A percentile compares a stretch with the other conserved stretches of the same genome.
Evolutionary conservation across 1,284 basidiomycete species (phyloP).

Genomic region (Butyriboletus regius): DNA sequence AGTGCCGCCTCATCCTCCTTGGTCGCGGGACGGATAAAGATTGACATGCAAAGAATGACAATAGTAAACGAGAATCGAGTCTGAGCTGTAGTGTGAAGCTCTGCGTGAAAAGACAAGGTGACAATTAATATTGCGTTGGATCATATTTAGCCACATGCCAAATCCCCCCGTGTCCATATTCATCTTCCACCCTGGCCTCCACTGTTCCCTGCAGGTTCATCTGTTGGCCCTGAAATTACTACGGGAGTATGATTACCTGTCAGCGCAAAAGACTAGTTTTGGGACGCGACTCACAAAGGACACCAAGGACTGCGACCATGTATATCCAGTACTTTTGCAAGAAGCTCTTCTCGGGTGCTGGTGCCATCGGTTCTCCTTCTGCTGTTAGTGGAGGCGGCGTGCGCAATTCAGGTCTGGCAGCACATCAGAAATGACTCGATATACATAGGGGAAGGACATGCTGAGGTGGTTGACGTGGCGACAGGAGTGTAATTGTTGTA

Average conservation of each 20-base stretch:
- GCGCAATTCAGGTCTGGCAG: slow-evolving; percentile 54
- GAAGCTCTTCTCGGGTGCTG: slow-evolving; percentile 67
- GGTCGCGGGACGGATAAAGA: slow-evolving; percentile 51
- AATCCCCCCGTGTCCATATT: neutral
- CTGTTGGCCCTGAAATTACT: slow-evolving; percentile 31
- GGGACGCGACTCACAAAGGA: slow-evolving; percentile 44
- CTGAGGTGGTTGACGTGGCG: slow-evolving; percentile 50
- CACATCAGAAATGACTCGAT: slow-evolving; percentile 5
- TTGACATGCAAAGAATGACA: neutral
- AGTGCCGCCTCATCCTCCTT: slow-evolving; percentile 49
- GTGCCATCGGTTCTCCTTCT: slow-evolving; percentile 56
- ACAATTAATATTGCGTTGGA: too few relatives aligned
- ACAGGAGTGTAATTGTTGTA: slow-evolving; percentile 47
- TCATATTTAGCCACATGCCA: slow-evolving; percentile 16
- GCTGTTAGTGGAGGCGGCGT: slow-evolving; percentile 59
- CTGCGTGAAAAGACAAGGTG: slow-evolving; percentile 2
- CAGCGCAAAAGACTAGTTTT: neutral
- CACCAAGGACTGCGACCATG: slow-evolving; percentile 53
- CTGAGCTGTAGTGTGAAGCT: neutral
- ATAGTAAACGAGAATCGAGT: neutral
- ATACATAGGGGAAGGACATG: slow-evolving; percentile 32
- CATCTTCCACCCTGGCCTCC: slow-evolving; percentile 25
- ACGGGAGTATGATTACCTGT: neutral
- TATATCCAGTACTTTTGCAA: slow-evolving; percentile 88
- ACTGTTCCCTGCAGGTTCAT: slow-evolving; percentile 20